Evolutionary conservation across 2,329 filamentous ascomycete species (phyloP).

Genomic region (Dactylella cylindrospora): DNA sequence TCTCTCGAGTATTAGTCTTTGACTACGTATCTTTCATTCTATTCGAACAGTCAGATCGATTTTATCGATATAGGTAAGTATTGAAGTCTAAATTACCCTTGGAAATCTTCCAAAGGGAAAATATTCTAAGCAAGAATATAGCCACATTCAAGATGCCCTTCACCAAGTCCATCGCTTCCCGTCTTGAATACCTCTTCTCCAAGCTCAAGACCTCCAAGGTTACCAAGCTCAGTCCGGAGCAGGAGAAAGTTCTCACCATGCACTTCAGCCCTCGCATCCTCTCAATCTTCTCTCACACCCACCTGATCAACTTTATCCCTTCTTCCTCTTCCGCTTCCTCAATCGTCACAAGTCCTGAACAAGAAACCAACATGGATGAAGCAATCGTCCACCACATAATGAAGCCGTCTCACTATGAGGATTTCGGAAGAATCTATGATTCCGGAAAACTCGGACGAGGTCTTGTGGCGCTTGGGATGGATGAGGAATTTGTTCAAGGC

Average conservation of each 20-base stretch:
- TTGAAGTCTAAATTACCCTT: no score
- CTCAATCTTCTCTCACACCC: slow-evolving; percentile 9
- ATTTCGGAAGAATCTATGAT: slow-evolving; percentile 29
- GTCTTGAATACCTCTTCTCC: slow-evolving; percentile 13
- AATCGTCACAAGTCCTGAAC: background rate
- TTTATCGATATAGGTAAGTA: no score
- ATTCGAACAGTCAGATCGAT: no score
- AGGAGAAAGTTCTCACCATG: slow-evolving; percentile 8
- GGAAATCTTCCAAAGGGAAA: no score
- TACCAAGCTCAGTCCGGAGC: slow-evolving; percentile 12
- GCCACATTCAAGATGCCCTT: slow-evolving; percentile 32
- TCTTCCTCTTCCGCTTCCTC: background rate
- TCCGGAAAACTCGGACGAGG: slow-evolving; percentile 28
- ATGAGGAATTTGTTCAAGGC: slow-evolving; percentile 1
- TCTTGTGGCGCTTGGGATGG: slow-evolving; percentile 18
- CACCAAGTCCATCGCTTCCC: slow-evolving; percentile 9
- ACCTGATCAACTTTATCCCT: slow-evolving; percentile 13
- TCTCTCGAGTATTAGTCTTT: no score
- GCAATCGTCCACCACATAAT: slow-evolving; percentile 8
- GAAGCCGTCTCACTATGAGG: slow-evolving; percentile 16
- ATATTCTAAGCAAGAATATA: no score
- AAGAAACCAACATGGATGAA: slow-evolving; percentile 6
- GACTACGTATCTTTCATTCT: no score
- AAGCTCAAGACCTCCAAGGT: slow-evolving; percentile 13
- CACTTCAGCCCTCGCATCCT: slow-evolving; percentile 16